phyloP scores from a whole-genome alignment of 257 asterid species.

The Nicotiana noctiflora region DNA sequence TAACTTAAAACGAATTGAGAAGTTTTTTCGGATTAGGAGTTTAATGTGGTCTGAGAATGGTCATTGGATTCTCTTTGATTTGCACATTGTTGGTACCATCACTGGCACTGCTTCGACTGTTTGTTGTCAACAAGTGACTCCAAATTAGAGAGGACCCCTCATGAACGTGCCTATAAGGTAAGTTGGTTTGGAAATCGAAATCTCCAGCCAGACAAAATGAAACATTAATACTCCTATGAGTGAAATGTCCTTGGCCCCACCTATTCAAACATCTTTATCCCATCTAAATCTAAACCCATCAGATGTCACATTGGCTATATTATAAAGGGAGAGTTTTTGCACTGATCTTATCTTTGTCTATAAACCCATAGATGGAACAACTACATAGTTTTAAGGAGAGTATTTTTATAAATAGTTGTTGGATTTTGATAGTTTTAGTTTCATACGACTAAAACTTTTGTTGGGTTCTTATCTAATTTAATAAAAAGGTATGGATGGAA shows the following conservation, averaged over 20 bases:
- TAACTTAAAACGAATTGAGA: fast-evolving
- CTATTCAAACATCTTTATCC: not conserved
- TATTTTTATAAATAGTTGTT: too few relatives aligned
- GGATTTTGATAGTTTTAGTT: too few relatives aligned
- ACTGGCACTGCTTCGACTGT: conserved; percentile 6
- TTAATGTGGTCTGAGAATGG: not conserved
- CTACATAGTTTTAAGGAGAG: too few relatives aligned
- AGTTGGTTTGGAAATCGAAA: not conserved
- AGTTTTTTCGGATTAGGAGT: not conserved
- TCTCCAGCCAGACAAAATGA: not conserved
- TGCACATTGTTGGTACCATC: not conserved
- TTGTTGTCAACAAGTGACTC: not conserved
- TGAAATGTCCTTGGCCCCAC: not conserved
- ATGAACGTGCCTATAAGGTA: not conserved
- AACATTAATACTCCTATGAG: not conserved
- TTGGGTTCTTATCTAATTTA: too few relatives aligned
- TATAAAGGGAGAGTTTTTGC: too few relatives aligned
- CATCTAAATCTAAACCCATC: too few relatives aligned
- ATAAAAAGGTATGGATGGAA: too few relatives aligned
- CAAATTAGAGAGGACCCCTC: not conserved
- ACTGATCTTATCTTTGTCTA: too few relatives aligned
- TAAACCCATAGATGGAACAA: too few relatives aligned
- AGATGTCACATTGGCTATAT: too few relatives aligned
- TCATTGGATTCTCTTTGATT: not conserved
- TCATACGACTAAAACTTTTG: too few relatives aligned